Evolutionary conservation across 805 yeast genomes (phyloP), one percentile per base, ranked within the genome.

Genomic region (Monosporozyma servazzii): DNA sequence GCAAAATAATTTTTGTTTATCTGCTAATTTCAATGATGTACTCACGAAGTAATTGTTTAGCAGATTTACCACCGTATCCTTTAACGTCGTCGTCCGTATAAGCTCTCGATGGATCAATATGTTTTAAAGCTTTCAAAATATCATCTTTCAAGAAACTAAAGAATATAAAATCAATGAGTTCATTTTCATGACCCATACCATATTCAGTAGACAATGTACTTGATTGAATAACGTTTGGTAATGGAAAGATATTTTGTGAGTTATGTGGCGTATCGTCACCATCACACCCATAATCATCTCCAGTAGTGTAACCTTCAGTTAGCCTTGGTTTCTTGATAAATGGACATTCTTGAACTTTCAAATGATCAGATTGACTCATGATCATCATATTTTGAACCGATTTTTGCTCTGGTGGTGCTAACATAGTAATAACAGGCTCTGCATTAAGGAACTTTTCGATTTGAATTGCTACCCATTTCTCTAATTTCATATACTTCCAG

Each of bases 251-350:
- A 0, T 71, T 71, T 46, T 84, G 76, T 1, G 86, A 76, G 52
- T 69, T 71, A 69, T 86, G 90, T 51, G 81, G 58, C 39, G 88
- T 75, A 71, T 86, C 98, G 64, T 93, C 99, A 21, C 99, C 99
- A 55, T 82, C 81, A 56, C 73, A 68, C 0, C 97, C 99, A 58
- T 76, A 75, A 61, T 91, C 98, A 63, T 93, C 99, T 45, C 68
- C 59, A 0, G 99, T 91, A 0, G 81, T 82, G 58, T 85, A 86
- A 0, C 99, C 99, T 54, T 78, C 79, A 1, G 80, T 60, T 13
- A 75, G 61, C 9, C 58, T 61, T 5, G 65, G 64, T 13, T 54
- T 45, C 5, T 53, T 41, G 9, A 61, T 53, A 29, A 58, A 52
- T 5, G 70, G 70, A 42, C 70, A 66, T 6, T 37, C 31, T 13